Evolutionary conservation across 2,329 filamentous ascomycete species (phyloP).

Genomic region (Cadophora sp.): DNA sequence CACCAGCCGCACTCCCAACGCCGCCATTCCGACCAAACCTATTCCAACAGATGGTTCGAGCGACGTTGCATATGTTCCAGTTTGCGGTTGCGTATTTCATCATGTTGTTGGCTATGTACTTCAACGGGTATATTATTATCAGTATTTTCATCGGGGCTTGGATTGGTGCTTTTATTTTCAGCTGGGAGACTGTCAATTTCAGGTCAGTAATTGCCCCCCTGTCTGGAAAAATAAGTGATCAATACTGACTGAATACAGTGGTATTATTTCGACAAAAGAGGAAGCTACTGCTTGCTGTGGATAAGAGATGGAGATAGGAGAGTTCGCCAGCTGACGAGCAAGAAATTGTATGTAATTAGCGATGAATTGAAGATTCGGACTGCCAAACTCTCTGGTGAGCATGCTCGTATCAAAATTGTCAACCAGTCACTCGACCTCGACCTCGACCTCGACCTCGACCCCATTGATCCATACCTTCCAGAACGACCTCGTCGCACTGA

Average conservation of each 20-base stretch:
- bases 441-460: not conserved
- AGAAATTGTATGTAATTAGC: not conserved
- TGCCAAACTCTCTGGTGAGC: not conserved
- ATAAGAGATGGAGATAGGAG: not conserved
- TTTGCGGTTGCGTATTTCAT: constrained; percentile 81
- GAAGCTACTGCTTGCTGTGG: constrained; percentile 39
- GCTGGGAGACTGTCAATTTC: constrained; percentile 64
- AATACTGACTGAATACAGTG: not conserved
- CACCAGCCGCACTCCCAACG: not conserved
- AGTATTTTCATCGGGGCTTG: constrained; percentile 81
- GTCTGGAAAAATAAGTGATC: no score
- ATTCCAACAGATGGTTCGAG: constrained; percentile 70
- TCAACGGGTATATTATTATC: constrained; percentile 78
- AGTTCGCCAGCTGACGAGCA: not conserved
- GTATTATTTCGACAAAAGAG: constrained; percentile 28
- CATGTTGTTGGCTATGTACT: constrained; percentile 72
- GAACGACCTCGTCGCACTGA: not conserved
- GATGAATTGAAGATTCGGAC: not conserved
- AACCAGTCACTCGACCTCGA: not conserved
- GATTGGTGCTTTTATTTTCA: constrained; percentile 74
- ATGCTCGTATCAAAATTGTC: no score
- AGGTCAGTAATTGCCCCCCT: constrained; percentile 28
- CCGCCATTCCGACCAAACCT: constrained; percentile 60
- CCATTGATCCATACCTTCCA: not conserved
- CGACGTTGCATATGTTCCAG: constrained; percentile 71